A percentile compares a stretch with the other conserved stretches of the same genome.
Conservation (phyloP, 1,284 basidiomycete species). For the Leccinum solheimii region DNA sequence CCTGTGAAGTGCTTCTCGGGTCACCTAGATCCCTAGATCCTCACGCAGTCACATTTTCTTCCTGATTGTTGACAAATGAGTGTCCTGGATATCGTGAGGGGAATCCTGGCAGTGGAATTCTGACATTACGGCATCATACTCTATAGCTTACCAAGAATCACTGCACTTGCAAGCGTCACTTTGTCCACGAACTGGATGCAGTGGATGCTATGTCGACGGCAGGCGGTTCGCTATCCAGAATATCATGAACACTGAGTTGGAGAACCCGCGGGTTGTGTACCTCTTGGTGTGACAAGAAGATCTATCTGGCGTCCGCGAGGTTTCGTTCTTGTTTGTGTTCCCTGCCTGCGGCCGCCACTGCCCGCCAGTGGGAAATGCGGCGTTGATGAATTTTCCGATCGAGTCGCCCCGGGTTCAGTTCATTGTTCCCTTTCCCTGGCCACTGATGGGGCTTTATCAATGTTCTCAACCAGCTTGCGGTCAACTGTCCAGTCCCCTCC, state of each 20-base stretch:
- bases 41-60: no score
- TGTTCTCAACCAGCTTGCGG: no score
- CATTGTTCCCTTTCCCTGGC: not conserved
- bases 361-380: not conserved
- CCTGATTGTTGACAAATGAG: no score
- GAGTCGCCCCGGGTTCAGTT: not conserved
- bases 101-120: no score
- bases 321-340: not conserved
- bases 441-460: not conserved
- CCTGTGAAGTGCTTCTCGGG: no score
- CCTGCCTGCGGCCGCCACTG: not conserved
- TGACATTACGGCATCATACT: no score
- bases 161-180: constrained; percentile 63
- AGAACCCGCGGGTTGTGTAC: not conserved
- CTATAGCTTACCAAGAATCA: not conserved
- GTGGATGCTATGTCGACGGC: not conserved
- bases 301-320: no score
- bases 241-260: no score
- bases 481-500: not conserved
- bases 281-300: not conserved
- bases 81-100: no score
- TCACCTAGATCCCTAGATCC: no score
- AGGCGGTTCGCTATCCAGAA: not conserved
- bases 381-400: not conserved
- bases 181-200: constrained; percentile 48